phyloP scores from a whole-genome alignment of 129 eudicot genomes.

The Flaveria trinervia region DNA sequence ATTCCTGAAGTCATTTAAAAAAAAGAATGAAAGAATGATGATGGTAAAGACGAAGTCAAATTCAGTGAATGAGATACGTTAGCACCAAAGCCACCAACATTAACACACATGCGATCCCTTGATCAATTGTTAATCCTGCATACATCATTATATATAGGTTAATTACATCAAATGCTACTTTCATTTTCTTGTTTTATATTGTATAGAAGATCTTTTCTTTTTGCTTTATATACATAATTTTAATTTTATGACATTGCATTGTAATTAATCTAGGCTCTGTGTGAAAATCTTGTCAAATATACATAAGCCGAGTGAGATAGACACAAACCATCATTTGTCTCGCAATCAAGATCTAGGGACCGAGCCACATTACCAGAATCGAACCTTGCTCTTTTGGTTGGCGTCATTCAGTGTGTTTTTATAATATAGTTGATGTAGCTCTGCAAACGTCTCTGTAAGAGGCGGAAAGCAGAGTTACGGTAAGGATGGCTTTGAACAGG shows the following conservation, averaged over 20 bases:
- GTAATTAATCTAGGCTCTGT: too few species aligned
- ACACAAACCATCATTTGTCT: slow-evolving; percentile 29
- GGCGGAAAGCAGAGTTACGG: slow-evolving; percentile 40
- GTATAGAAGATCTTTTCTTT: too few species aligned
- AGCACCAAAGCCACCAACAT: slow-evolving; percentile 76
- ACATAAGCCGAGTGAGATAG: neutral
- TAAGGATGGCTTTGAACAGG: slow-evolving; percentile 13
- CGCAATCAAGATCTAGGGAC: slow-evolving; percentile 8
- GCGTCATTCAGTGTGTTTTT: slow-evolving; percentile 24
- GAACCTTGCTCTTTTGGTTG: slow-evolving; percentile 22
- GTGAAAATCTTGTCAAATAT: neutral
- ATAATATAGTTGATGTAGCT: slow-evolving; percentile 19
- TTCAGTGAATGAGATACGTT: slow-evolving; percentile 70
- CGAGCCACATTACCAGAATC: slow-evolving; percentile 9
- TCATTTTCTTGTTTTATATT: neutral
- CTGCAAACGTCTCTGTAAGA: slow-evolving; percentile 39
- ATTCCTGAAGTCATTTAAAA: neutral
- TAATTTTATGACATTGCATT: too few species aligned
- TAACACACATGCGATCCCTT: slow-evolving; percentile 69
- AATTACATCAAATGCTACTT: neutral
- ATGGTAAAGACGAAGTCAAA: neutral
- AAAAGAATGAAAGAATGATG: slow-evolving; percentile 19
- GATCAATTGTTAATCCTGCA: slow-evolving; percentile 71
- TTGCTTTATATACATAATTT: too few species aligned
- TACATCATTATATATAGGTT: neutral